Base-by-base conservation (phyloP, 2,329 filamentous ascomycete species). In the Pyrenophora seminiperda region DNA sequence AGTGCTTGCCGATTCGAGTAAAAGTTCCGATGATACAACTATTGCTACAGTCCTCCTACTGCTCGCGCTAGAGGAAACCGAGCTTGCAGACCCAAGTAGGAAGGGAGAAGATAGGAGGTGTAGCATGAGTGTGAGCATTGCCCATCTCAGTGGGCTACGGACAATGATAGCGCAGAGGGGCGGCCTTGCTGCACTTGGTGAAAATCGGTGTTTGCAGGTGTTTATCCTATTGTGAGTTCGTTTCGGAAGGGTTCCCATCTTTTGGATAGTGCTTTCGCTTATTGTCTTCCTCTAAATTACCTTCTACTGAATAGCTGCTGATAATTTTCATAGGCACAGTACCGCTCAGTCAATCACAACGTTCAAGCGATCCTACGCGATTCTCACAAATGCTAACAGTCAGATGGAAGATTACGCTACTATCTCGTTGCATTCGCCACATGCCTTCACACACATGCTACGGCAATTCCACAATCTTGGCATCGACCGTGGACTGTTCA, bases 151-250 rank as follows among this genome's bases (percentile, higher is more conserved):
- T 38, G 69, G 69, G 4, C 51, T 72, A 5, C 55, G 46, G 36
- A 59, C 59, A 1, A 72, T 72, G 69, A 67, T 72, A 15, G 14
- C 53, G n/a, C 69, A 70, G 48, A 60, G 69, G 59, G 69, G 68
- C 3, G 69, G 69, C 9, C 63, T 72, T 41, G 50, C 58, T 20
- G 60, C 58, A 5, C 41, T 72, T 18, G 40, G 33, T 30, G 56
- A 57, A 11, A 72, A 69, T 38, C 55, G 55, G 22, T 67, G 65
- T 48, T 46, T 72, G 33, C 67, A 72, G 39, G 59, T 61, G 1
- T 71, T 68, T 41, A 58, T 72, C 18, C 45, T 72, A 19, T 64
- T 67, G 69, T 71, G 45, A 65, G 66, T 51, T 14, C n/a, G 9
- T 32, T 7, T 13, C 15, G 14, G 13, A 19, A 30, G 9, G 9